phyloP scores from a whole-genome alignment of 257 asterid species.

The Craterostigma plantagineum region DNA sequence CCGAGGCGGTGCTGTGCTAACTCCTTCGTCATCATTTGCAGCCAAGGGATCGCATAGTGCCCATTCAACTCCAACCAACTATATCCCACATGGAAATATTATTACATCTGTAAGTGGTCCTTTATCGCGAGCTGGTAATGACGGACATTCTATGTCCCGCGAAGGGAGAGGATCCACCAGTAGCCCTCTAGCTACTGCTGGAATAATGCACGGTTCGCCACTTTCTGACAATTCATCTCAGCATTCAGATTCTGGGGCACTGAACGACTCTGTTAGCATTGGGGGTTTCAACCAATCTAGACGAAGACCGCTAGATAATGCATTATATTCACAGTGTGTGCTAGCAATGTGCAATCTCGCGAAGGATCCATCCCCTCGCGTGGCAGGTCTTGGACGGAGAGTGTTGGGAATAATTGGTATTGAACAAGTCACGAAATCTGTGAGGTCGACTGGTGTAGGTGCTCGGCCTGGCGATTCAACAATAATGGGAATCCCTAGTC shows the following conservation, averaged over 20 bases:
- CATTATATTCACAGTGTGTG: constrained; percentile 69
- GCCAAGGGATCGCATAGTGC: constrained; percentile 64
- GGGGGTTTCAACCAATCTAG: constrained; percentile 58
- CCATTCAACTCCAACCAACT: constrained; percentile 62
- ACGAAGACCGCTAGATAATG: constrained; percentile 67
- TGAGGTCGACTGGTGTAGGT: constrained; percentile 31
- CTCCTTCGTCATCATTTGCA: constrained; percentile 67
- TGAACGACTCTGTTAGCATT: constrained; percentile 48
- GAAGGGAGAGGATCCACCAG: constrained; percentile 78
- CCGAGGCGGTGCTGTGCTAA: constrained; percentile 52
- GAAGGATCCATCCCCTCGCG: constrained; percentile 96
- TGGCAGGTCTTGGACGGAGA: constrained; percentile 69
- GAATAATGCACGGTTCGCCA: constrained; percentile 94
- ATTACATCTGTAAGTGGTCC: constrained; percentile 57
- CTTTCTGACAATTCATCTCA: constrained; percentile 87
- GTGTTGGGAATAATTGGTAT: constrained; percentile 83
- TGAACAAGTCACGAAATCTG: constrained; percentile 77
- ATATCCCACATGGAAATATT: constrained; percentile 51
- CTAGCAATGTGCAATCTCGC: constrained; percentile 81
- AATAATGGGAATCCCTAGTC: constrained; percentile 26
- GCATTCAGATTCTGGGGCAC: constrained; percentile 83
- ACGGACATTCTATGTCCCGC: constrained; percentile 37
- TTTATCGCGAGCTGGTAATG: constrained; percentile 44
- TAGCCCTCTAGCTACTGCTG: constrained; percentile 77
- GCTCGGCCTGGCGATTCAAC: constrained; percentile 37